Evolutionary conservation across 2,329 filamentous ascomycete species (phyloP).

Genomic region (Trematosphaeria pertusa): DNA sequence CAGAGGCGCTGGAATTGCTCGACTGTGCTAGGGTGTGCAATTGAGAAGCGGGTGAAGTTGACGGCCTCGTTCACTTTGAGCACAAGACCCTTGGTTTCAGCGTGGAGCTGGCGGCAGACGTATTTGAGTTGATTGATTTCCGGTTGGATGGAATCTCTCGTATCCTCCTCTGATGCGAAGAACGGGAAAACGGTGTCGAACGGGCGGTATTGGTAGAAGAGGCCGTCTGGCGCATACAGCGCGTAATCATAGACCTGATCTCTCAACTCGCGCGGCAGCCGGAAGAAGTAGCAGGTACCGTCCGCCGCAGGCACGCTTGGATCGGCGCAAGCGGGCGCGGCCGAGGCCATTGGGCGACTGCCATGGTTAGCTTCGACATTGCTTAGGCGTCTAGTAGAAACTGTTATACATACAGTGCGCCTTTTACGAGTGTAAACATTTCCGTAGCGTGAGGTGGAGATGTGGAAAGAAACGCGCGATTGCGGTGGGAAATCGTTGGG

Average conservation of each 20-base stretch:
- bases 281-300: neutral
- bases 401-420: no score
- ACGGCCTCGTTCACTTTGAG: neutral
- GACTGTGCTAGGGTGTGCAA: neutral
- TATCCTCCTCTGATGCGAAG: no score
- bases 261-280: neutral
- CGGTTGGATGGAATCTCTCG: no score
- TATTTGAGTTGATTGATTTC: conserved; percentile 8
- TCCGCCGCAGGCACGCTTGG: neutral
- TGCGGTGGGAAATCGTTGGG: no score
- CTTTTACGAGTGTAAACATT: no score
- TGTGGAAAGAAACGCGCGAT: no score
- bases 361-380: no score
- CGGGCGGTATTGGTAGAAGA: neutral
- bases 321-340: no score
- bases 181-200: neutral
- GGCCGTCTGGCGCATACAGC: neutral
- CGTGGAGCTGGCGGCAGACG: conserved; percentile 1
- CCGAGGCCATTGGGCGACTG: no score
- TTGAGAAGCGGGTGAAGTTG: neutral
- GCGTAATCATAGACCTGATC: neutral
- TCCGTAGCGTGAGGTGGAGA: no score
- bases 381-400: no score
- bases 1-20: neutral
- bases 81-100: neutral